Evolutionary conservation across 148 eudicot genomes (phyloP), one percentile per base, ranked within the genome.

Genomic region (Fagopyrum homotropicum): DNA sequence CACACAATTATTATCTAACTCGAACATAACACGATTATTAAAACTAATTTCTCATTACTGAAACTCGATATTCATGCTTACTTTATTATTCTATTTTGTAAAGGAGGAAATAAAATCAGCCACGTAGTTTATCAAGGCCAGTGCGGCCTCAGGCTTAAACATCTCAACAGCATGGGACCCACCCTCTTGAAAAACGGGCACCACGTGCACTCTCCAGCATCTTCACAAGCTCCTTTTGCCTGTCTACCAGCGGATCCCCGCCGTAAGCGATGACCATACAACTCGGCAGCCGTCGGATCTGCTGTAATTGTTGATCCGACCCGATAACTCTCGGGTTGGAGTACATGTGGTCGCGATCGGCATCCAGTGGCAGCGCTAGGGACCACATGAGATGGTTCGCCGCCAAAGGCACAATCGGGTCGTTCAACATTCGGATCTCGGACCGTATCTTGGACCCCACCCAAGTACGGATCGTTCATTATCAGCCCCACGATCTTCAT

Each of bases 111-210:
- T 59, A 17, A 75, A 75, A 45, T 60, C 71, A 46, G 44, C 29
- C 1, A 93, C 77, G 48, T 82, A 81, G 4, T 84, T 81, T 61
- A 84, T 80, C 75, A 89, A 79, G 51, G 72, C 85, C 35, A 73
- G 81, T 17, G 90, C 90, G 77, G 70, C 81, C 12, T 72, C 44
- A 1, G 85, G 89, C 44, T 88, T 83, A 72, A 90, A 83, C 4
- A 90, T 2, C 84, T 93, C 93, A 55, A 81, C 87, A n/a, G 82
- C 97, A 76, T 93, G 98, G 56, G 63, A 79, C 9, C 96, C 98
- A 4, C 74, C 87, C 5, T 90, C 89, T 46, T 78, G 73, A 63
- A 91, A 81, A 49, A 72, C 61, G 7, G 81, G 1, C 64, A 76
- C 85, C 83, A 89, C 89, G 74, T 74, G 73, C 82, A 85, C 92